Conservation (phyloP, 2,329 filamentous ascomycete genomes). For the Nigrospora osmanthi region DNA sequence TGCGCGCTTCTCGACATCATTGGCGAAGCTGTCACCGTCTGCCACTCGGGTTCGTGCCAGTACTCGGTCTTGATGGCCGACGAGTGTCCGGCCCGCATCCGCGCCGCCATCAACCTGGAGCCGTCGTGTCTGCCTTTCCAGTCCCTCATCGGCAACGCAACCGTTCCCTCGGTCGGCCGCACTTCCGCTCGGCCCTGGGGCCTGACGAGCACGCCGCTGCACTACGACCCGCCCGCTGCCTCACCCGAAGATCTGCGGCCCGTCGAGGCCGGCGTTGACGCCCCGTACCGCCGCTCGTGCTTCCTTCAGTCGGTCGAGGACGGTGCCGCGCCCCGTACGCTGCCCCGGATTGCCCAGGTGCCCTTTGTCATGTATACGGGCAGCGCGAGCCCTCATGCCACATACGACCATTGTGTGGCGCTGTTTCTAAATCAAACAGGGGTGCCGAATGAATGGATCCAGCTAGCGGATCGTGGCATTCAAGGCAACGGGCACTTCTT, state of each 20-base stretch:
- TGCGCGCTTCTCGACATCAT: constrained; percentile 1
- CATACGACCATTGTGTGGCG: constrained; percentile 5
- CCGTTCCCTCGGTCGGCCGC: neutral
- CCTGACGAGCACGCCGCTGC: constrained; percentile 3
- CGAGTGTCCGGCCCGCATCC: constrained; percentile 1
- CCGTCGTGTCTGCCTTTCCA: constrained; percentile 3
- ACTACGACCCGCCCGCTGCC: constrained; percentile 1
- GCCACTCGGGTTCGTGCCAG: constrained; percentile 1
- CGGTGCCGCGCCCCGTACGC: neutral
- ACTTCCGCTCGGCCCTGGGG: constrained; percentile 1
- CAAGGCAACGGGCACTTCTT: constrained; percentile 4
- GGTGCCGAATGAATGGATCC: constrained; percentile 3
- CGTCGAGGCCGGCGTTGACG: constrained; percentile 2
- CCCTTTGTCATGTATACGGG: constrained; percentile 5
- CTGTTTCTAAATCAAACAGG: constrained; percentile 3
- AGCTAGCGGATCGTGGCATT: constrained; percentile 3
- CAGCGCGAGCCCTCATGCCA: constrained; percentile 3
- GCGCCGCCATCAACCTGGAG: constrained; percentile 4
- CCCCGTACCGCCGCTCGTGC: constrained; percentile 2
- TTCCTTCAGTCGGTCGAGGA: constrained; percentile 1
- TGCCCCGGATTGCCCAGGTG: constrained; percentile 4
- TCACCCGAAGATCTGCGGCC: neutral
- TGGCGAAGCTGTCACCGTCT: constrained; percentile 1
- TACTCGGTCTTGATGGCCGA: constrained; percentile 3
- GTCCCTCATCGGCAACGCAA: neutral